Base-by-base conservation (phyloP, 1,284 basidiomycete species). In the Agroathelia rolfsii region DNA sequence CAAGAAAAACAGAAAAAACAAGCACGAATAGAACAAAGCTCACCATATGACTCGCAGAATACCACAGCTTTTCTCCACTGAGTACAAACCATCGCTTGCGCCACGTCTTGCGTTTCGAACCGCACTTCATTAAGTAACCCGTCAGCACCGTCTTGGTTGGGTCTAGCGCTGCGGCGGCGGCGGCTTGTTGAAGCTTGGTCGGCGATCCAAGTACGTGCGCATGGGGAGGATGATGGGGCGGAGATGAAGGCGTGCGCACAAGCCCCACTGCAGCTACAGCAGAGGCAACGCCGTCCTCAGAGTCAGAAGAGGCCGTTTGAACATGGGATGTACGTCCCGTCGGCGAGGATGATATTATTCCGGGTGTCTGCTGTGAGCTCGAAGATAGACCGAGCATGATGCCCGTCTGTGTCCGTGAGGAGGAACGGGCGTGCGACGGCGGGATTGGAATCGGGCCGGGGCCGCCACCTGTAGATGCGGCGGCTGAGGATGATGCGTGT, bases 61-160 rank as follows among this genome's bases (percentile, higher is more conserved):
- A 94, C 13, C 84, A 61, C 36, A 94, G 59, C 48, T 77, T 84
- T 48, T 87, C 83, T 20, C 74, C 72, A 19, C 80, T 87, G 16
- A 94, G 64, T 35, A 84, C 76, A 49, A 93, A 93, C 85, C 86
- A 93, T 26, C 89, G 66, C 60, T 99, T 98, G 38, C 90, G 70
- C 95, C 95, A 99, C 39, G 79, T 86, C 48, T 88, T 82, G 46
- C 93, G 75, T 44, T 94, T 88, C 31, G 79, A 79, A 26, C 90
- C 90, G 54, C 92, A 92, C 55, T 98, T 98, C 86, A 95, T 94
- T 40, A 98, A 64, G 55, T 98, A 99, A 2, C 92, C 92, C 18
- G 81, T 76, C 4, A 92, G 52, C 18, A 95, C 77, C 28, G 78
- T 62, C 59, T 88, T 90, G 14, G 72, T 62, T 5, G 71, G 64